Conservation (phyloP, 305 asterid genomes). For the Rubia peregrina region DNA sequence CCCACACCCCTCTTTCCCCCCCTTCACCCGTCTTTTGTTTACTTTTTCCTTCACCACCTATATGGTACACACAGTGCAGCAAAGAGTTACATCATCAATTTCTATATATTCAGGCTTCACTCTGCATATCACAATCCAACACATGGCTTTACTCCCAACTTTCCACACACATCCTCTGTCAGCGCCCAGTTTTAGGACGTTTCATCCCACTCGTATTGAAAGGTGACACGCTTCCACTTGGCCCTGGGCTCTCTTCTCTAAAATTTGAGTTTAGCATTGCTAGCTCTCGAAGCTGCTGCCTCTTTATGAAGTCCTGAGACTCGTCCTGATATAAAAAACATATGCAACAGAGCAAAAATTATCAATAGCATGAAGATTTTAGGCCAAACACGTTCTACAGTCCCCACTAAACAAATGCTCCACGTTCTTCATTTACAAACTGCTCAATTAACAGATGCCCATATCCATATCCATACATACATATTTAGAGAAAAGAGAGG, state of each 20-base stretch:
- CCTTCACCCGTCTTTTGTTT: conserved; percentile 16
- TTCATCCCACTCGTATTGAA: conserved; percentile 91
- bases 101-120: conserved; percentile 12
- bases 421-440: not conserved
- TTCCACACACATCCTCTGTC: not conserved
- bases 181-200: conserved; percentile 93
- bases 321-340: conserved; percentile 56
- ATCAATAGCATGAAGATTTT: not conserved
- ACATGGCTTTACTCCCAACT: conserved; percentile 15
- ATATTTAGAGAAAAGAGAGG: no score
- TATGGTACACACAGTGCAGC: conserved; percentile 15
- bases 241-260: conserved; percentile 48
- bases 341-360: not conserved
- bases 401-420: not conserved
- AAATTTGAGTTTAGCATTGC: conserved; percentile 60
- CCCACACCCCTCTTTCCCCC: conserved; percentile 2
- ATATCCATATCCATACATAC: not conserved
- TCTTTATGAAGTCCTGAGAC: conserved; percentile 80
- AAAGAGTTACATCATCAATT: conserved; percentile 15
- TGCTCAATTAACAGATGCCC: conserved; percentile 1
- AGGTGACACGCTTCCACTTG: conserved; percentile 88
- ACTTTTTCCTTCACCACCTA: not conserved
- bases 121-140: conserved; percentile 9
- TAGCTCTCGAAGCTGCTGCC: conserved; percentile 94
- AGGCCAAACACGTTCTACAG: not conserved